A percentile compares a stretch with the other conserved stretches of the same genome.
These are phyloP conservation scores for Rhodotorula sp. DNA, from an alignment of 1,284 basidiomycete species.

Conservation along the genomic window DNA sequence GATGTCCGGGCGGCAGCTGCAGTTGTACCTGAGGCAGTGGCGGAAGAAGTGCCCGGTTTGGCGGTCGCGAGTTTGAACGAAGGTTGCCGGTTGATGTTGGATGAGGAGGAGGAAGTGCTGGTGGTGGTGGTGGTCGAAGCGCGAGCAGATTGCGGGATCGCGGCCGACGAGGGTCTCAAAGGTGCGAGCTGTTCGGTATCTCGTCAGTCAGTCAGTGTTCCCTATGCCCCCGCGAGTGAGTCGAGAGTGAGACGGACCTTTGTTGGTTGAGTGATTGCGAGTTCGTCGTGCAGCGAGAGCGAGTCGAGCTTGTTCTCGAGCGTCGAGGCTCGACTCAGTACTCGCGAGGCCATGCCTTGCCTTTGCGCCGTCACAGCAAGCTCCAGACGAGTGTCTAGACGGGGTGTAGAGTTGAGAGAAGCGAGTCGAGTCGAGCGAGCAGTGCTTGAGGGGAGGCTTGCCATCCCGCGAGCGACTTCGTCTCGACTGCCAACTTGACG, in stretches of 20 bases:
- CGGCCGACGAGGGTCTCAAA: conserved; percentile 13
- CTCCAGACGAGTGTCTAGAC: too few species aligned
- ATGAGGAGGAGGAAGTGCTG: conserved; percentile 15
- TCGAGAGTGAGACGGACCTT: background rate
- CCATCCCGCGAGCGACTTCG: too few species aligned
- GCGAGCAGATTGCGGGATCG: background rate
- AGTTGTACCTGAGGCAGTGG: background rate
- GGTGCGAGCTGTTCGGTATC: conserved; percentile 16
- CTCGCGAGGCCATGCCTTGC: conserved; percentile 28
- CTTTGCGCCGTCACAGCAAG: too few species aligned
- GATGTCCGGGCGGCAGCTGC: background rate
- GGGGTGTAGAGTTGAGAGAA: background rate
- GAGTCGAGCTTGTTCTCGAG: conserved; percentile 36
- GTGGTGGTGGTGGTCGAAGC: background rate
- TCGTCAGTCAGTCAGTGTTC: rapidly evolving
- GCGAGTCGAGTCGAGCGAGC: background rate
- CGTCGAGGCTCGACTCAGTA: conserved; percentile 20
- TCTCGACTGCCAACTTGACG: too few species aligned
- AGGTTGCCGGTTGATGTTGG: conserved; percentile 34
- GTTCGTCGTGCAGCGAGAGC: conserved; percentile 21
- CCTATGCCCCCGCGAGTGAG: background rate
- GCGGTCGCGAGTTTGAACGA: conserved; percentile 33
- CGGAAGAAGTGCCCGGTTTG: background rate
- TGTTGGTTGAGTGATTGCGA: background rate
- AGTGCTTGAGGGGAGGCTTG: background rate